These are phyloP conservation scores for Waitea zeae DNA, from an alignment of 1,284 basidiomycete genomes.

Conservation along the genomic window DNA sequence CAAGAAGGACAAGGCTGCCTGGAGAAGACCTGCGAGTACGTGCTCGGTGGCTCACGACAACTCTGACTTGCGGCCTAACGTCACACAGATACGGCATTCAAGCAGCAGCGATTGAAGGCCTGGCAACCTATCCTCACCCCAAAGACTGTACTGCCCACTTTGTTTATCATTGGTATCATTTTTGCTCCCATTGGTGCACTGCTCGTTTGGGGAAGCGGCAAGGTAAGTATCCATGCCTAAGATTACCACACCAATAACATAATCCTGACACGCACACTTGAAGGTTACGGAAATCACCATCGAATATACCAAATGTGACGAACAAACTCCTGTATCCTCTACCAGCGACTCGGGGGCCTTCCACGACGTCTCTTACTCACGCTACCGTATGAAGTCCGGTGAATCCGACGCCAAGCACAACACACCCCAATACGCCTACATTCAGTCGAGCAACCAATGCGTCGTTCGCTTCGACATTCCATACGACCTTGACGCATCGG, in stretches of 20 bases:
- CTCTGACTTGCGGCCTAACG: conserved; percentile 5
- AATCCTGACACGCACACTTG: conserved; percentile 1
- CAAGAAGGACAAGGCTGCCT: conserved; percentile 78
- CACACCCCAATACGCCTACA: conserved; percentile 53
- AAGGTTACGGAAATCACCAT: conserved; percentile 88
- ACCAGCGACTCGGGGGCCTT: conserved; percentile 19
- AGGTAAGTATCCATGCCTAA: conserved; percentile 21
- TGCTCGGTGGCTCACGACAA: conserved; percentile 9
- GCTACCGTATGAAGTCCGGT: conserved; percentile 50
- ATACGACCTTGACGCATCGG: conserved; percentile 53
- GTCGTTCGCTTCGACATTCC: conserved; percentile 73
- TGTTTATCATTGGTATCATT: conserved; percentile 87
- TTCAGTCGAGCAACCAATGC: conserved; percentile 47
- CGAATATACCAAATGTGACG: conserved; percentile 90
- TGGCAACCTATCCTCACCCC: conserved; percentile 99
- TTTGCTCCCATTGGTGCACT: conserved; percentile 95
- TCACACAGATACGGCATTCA: conserved; percentile 82
- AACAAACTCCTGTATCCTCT: conserved; percentile 29
- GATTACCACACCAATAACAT: neutral
- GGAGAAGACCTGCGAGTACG: conserved; percentile 79
- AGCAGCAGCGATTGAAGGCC: conserved; percentile 97
- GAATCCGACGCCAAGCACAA: conserved; percentile 29
- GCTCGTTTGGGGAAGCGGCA: conserved; percentile 75
- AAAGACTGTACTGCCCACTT: conserved; percentile 89
- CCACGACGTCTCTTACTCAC: conserved; percentile 45